Evolutionary conservation across 2,329 filamentous ascomycete species (phyloP).

Genomic region (Fusarium domesticum): DNA sequence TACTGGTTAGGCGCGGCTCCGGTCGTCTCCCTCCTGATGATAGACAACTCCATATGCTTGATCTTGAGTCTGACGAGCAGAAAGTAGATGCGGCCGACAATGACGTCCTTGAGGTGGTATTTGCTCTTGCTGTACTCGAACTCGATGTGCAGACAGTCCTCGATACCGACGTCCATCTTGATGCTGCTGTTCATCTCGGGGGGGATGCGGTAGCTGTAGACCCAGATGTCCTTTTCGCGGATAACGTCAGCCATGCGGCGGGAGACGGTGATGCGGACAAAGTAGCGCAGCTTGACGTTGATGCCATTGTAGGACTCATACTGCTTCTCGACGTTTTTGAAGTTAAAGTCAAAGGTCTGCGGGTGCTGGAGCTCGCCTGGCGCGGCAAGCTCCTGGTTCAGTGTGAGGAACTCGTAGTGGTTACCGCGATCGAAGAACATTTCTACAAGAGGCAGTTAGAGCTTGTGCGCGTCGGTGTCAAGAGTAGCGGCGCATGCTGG

Average conservation of each 20-base stretch:
- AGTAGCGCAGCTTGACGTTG: constrained; percentile 98
- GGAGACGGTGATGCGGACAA: constrained; percentile 93
- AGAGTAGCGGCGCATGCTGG: constrained; percentile 10
- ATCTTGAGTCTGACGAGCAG: constrained; percentile 96
- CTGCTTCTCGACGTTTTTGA: constrained; percentile 99
- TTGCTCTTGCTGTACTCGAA: constrained; percentile 99
- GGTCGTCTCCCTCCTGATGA: constrained; percentile 94
- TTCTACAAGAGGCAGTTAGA: constrained; percentile 51
- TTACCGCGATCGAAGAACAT: constrained; percentile 99
- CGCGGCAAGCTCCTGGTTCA: constrained; percentile 93
- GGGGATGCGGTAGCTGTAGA: constrained; percentile 96
- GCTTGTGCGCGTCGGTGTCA: constrained; percentile 7
- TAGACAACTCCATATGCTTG: constrained; percentile 99
- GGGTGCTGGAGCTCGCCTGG: constrained; percentile 98
- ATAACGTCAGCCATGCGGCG: constrained; percentile 97
- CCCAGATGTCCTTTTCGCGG: constrained; percentile 99
- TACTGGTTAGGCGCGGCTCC: constrained; percentile 97
- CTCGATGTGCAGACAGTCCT: constrained; percentile 98
- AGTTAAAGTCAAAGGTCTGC: constrained; percentile 98
- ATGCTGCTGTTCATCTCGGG: constrained; percentile 98
- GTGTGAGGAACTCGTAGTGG: constrained; percentile 97
- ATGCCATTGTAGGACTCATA: constrained; percentile 99
- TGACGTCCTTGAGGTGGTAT: constrained; percentile 98
- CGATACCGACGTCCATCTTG: constrained; percentile 99
- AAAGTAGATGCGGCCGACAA: constrained; percentile 98